Percentiles rank a stretch among this genome's conserved stretches.
phyloP scores from a whole-genome alignment of 495 filamentous ascomycete genomes.

The Penicillium canariense region DNA sequence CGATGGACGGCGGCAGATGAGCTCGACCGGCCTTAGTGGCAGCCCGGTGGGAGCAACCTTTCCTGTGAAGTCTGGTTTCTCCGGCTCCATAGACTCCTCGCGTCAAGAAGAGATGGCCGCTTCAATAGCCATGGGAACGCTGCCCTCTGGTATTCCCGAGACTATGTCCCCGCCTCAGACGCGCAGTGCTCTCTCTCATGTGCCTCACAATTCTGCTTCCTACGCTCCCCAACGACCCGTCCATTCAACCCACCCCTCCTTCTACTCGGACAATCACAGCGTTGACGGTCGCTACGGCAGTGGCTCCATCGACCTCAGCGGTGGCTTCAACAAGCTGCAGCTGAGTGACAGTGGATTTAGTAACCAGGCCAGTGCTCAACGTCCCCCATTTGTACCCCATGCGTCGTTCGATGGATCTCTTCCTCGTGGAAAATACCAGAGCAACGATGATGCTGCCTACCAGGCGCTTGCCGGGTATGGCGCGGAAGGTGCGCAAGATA shows the following conservation, averaged over 20 bases:
- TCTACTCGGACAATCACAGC: slow-evolving; percentile 41
- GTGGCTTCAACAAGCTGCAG: slow-evolving; percentile 35
- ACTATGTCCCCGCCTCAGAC: slow-evolving; percentile 27
- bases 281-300: slow-evolving; percentile 32
- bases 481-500: slow-evolving; percentile 28
- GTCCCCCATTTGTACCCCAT: slow-evolving; percentile 32
- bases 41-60: slow-evolving; percentile 33
- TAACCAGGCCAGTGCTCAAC: slow-evolving; percentile 20
- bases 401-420: slow-evolving; percentile 35
- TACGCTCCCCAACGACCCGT: slow-evolving; percentile 31
- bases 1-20: slow-evolving; percentile 33
- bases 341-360: slow-evolving; percentile 31
- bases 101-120: slow-evolving; percentile 30
- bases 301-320: slow-evolving; percentile 33
- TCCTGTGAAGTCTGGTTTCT: slow-evolving; percentile 30
- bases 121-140: slow-evolving; percentile 28
- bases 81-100: slow-evolving; percentile 28
- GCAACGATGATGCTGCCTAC: slow-evolving; percentile 30
- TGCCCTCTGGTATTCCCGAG: slow-evolving; percentile 32
- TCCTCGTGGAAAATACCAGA: slow-evolving; percentile 33
- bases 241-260: slow-evolving; percentile 39
- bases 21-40: slow-evolving; percentile 28
- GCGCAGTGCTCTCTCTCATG: slow-evolving; percentile 35
- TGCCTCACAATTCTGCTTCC: slow-evolving; percentile 41
- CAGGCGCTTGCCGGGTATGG: slow-evolving; percentile 24